phyloP scores from a whole-genome alignment of 106 monocot genomes.

The Platanthera zijinensis region DNA sequence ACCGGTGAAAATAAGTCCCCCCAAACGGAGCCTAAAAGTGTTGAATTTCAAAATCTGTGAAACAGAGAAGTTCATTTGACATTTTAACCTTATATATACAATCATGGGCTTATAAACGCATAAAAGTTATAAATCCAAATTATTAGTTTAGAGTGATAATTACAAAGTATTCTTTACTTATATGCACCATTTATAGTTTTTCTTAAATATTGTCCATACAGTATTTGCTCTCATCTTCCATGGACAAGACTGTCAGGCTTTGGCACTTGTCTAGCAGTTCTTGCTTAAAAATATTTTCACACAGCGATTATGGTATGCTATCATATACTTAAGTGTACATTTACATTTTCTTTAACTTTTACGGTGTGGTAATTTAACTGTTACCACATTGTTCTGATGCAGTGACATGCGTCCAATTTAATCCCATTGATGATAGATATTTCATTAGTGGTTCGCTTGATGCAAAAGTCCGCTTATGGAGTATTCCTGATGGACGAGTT shows the following conservation, averaged over 20 bases:
- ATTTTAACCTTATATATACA: not conserved
- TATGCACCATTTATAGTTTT: not conserved
- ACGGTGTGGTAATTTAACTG: not conserved
- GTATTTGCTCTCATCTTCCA: conserved; percentile 86
- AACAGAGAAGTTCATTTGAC: not conserved
- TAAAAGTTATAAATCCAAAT: not conserved
- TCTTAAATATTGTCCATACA: not conserved
- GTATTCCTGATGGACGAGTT: conserved; percentile 71
- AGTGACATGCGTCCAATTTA: conserved; percentile 99
- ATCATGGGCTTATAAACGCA: not conserved
- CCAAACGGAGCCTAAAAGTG: no score
- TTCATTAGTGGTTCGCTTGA: conserved; percentile 97
- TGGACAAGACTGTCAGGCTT: conserved; percentile 90
- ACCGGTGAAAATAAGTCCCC: no score
- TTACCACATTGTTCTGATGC: conserved; percentile 16
- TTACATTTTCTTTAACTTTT: not conserved
- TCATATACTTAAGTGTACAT: not conserved
- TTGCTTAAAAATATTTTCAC: conserved; percentile 78
- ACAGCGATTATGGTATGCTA: conserved; percentile 69
- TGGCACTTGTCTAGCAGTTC: conserved; percentile 83
- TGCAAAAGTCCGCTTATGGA: conserved; percentile 92
- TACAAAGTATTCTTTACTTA: not conserved
- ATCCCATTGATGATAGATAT: conserved; percentile 84
- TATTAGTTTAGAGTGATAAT: not conserved
- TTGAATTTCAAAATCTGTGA: not conserved